Evolutionary conservation across 306 rosid species (phyloP), one percentile per base, ranked within the genome.

Genomic region (Quercus suber): DNA sequence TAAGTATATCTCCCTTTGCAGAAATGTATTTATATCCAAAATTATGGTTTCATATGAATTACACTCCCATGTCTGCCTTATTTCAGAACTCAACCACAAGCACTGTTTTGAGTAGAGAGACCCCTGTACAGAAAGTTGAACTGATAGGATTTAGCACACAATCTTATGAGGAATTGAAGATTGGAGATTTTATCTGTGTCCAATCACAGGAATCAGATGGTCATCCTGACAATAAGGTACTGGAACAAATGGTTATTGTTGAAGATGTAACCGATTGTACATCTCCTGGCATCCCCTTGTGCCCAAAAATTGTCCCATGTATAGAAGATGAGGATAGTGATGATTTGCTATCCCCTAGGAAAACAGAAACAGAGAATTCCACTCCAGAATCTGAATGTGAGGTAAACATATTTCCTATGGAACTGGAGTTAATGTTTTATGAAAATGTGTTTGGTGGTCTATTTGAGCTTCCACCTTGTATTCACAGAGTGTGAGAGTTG

Each of bases 401-500:
- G 93, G 97, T 94, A 86, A 84, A 80, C 71, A 78, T 78, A 11
- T 80, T 73, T 58, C 27, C 14, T 28, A 31, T 64, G 59, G 81
- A 76, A 52, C 25, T 79, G 28, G 18, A 69, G 55, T 71, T 76
- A 60, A 25, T 43, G 58, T 78, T 81, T 82, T 75, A 55, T 71
- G 65, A 74, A 30, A 71, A 20, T 30, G 60, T n/a, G 57, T 70
- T 76, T 12, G 73, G 27, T 70, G 33, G 45, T 80, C 73, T 56
- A 79, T 70, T n/a, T 52, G 78, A 55, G 68, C 63, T 53, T 79
- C 23, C 63, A 74, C 49, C 55, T 64, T 80, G n/a, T 59, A 52
- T 80, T 86, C 60, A 72, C 87, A 94, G 97, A 82, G 71, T 63
- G 79, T 79, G 80, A 78, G 80, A 61, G 81, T 73, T 69, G 87